Conservation (phyloP, 75 land plant species). For the Larix kaempferi region DNA sequence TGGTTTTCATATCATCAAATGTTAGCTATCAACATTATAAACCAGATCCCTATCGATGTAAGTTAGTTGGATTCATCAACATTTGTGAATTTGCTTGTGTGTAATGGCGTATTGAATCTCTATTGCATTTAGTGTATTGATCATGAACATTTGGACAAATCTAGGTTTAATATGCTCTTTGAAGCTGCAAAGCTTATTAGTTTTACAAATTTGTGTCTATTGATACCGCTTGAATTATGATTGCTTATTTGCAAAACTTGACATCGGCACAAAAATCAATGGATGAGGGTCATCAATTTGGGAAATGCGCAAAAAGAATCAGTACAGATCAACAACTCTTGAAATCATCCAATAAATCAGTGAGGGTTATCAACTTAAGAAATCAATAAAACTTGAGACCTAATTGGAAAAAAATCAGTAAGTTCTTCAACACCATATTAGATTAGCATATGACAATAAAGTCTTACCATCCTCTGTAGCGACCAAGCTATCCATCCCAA, state of each 20-base stretch:
- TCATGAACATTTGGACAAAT: background rate
- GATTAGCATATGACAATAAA: background rate
- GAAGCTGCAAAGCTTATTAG: too few species aligned
- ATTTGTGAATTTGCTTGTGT: background rate
- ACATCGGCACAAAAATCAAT: too few species aligned
- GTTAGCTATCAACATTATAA: background rate
- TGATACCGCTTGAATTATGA: too few species aligned
- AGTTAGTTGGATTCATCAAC: background rate
- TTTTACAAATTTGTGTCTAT: too few species aligned
- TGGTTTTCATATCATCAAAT: background rate
- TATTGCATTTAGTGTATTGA: background rate
- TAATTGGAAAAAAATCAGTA: background rate
- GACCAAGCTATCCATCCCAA: background rate
- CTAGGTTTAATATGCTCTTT: background rate
- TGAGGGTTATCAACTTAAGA: background rate
- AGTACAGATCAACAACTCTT: background rate
- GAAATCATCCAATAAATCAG: background rate
- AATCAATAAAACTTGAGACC: too few species aligned
- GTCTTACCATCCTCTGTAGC: slow-evolving; percentile 2
- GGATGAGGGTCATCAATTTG: background rate
- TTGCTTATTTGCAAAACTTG: too few species aligned
- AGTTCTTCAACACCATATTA: background rate
- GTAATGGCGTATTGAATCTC: background rate
- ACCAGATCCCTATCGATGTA: background rate
- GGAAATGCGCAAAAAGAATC: background rate